phyloP scores from a whole-genome alignment of 2,329 filamentous ascomycete genomes.

The Trichoderma endophyticum region DNA sequence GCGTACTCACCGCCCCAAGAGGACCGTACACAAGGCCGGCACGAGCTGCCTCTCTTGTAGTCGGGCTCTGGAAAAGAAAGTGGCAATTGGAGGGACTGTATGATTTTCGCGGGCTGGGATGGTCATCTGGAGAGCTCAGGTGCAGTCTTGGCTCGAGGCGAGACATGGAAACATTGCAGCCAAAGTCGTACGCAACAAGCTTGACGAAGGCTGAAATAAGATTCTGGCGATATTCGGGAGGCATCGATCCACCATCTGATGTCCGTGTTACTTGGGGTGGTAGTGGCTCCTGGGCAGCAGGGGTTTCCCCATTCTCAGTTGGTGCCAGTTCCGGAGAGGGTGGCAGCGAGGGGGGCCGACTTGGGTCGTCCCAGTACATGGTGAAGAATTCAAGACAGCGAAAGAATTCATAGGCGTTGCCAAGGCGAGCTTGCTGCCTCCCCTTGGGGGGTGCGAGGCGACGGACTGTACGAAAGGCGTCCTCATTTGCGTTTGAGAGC shows the following conservation, averaged over 20 bases:
- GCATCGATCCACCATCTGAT: constrained; percentile 53
- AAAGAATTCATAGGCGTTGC: constrained; percentile 65
- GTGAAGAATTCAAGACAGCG: constrained; percentile 59
- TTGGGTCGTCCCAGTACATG: constrained; percentile 61
- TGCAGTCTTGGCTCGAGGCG: constrained; percentile 59
- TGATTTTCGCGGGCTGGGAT: constrained; percentile 40
- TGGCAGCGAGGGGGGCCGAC: constrained; percentile 33
- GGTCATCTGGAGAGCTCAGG: constrained; percentile 40
- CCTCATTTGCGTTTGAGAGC: constrained; percentile 53
- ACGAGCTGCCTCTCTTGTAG: constrained; percentile 57
- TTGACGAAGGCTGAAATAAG: constrained; percentile 61
- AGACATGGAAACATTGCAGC: constrained; percentile 57
- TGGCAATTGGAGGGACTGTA: constrained; percentile 58
- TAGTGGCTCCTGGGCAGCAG: not conserved
- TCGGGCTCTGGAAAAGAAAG: constrained; percentile 59
- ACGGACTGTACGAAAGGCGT: constrained; percentile 60
- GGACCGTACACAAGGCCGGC: constrained; percentile 60
- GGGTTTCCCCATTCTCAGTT: constrained; percentile 21
- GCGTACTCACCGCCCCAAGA: constrained; percentile 56
- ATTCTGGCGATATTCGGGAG: constrained; percentile 54
- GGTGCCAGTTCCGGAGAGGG: constrained; percentile 33
- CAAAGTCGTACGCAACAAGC: constrained; percentile 63
- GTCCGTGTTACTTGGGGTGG: constrained; percentile 38
- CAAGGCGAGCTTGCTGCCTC: constrained; percentile 52
- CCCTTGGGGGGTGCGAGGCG: constrained; percentile 55